A percentile compares a stretch with the other conserved stretches of the same genome.
Conservation (phyloP, 192 early-diverging fungal genomes). For the Rhizophagus clarus region DNA sequence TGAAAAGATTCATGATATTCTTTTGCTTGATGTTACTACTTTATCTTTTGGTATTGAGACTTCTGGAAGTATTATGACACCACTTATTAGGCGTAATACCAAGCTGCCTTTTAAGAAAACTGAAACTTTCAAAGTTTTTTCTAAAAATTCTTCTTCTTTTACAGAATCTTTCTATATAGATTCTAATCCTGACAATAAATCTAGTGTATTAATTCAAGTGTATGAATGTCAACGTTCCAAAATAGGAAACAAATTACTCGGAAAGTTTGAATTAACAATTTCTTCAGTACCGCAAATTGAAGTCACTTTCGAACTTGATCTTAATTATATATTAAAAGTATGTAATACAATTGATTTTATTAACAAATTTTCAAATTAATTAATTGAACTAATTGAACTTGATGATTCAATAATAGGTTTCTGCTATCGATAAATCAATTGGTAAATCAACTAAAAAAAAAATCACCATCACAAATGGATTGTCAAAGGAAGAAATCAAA, state of each 20-base stretch:
- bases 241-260: conserved; percentile 89
- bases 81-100: conserved; percentile 55
- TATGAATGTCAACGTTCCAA: conserved; percentile 38
- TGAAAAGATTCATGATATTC: conserved; percentile 70
- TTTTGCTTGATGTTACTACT: conserved; percentile 79
- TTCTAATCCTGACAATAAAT: conserved; percentile 69
- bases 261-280: conserved; percentile 78
- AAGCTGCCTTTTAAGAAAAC: conserved; percentile 77
- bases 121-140: conserved; percentile 42
- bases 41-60: conserved; percentile 84
- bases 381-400: too few relatives aligned
- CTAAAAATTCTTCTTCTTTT: too few relatives aligned
- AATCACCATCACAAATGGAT: too few relatives aligned
- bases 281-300: conserved; percentile 70
- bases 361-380: too few relatives aligned
- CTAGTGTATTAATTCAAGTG: conserved; percentile 63
- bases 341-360: too few relatives aligned
- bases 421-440: too few relatives aligned
- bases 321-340: too few relatives aligned
- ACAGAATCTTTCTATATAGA: conserved; percentile 50
- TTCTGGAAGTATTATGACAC: conserved; percentile 73
- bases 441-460: too few relatives aligned
- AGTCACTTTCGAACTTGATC: conserved; percentile 59
- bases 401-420: too few relatives aligned
- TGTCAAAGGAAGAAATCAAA: too few relatives aligned